Conservation (phyloP, 2,329 filamentous ascomycete genomes). For the Paracoccidioides lutzii region DNA sequence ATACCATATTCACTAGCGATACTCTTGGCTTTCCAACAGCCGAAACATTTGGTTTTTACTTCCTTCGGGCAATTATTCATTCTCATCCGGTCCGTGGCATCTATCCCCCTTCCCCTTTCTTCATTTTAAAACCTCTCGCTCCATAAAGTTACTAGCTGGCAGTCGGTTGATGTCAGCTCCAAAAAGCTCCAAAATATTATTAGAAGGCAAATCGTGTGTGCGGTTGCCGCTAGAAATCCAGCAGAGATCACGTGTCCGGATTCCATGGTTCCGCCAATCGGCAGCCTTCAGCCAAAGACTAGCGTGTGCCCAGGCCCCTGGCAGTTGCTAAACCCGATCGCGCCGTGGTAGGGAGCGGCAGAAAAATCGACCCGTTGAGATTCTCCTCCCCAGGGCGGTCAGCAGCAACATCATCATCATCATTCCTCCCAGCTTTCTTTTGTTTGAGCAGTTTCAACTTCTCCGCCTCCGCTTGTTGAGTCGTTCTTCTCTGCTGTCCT, state of each 20-base stretch:
- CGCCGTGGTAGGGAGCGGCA: background rate
- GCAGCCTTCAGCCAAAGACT: too few relatives aligned
- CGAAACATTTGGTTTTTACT: too few relatives aligned
- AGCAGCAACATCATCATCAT: slow-evolving; percentile 2
- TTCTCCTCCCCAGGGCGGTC: background rate
- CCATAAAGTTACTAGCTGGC: too few relatives aligned
- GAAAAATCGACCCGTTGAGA: background rate
- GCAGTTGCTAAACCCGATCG: background rate
- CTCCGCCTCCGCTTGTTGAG: background rate
- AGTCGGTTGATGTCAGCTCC: too few relatives aligned
- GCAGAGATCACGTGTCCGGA: background rate
- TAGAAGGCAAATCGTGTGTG: too few relatives aligned
- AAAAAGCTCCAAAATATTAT: too few relatives aligned
- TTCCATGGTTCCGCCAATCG: background rate
- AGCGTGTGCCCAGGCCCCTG: background rate
- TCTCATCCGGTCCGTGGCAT: too few relatives aligned
- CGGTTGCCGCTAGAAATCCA: background rate
- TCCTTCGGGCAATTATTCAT: too few relatives aligned
- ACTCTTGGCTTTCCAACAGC: too few relatives aligned
- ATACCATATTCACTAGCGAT: too few relatives aligned
- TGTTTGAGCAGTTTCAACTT: background rate
- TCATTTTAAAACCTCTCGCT: too few relatives aligned
- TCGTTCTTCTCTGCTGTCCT: background rate
- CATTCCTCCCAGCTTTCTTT: background rate
- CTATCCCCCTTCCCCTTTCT: too few relatives aligned